Base-by-base conservation (phyloP, 129 eudicot genomes). In the Tagetes patula region DNA sequence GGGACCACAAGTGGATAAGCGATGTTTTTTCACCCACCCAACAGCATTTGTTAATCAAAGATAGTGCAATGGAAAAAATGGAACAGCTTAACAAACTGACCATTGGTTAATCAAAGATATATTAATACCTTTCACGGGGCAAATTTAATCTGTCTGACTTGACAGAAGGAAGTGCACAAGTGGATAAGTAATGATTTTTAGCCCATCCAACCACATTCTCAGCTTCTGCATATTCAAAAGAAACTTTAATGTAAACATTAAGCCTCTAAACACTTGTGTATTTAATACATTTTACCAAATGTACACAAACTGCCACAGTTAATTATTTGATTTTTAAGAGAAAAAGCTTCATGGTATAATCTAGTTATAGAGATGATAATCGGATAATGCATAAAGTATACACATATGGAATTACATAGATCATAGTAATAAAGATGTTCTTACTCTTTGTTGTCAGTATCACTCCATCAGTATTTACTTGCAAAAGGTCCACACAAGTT, bases 141-240 rank as follows among this genome's bases (percentile, higher is more conserved):
- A 95, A 10, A 71, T 79, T 80, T 78, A 95, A 75, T 68, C 88
- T 87, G 32, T 84, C 96, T 68, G 91, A 88, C 82, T 86, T 91
- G 6, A 87, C 67, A 3, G 80, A 83, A 65, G 99, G 99, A 82
- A 73, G 75, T 13, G 74, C 81, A 74, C 94, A 86, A 5, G 90
- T 81, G 67, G 91, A 86, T 63, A 95, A 79, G 84, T 88, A 91
- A 82, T 91, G 89, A 77, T 80, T 95, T 81, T 80, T 95, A 48
- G 99, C 97, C 99, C 99, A 95, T 60, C 99, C 99, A 83, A 95
- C 88, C 67, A 95, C 88, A 71, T 84, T 88, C 84, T 95, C 97
- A 61, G 99, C 96, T 83, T 91, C 99, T 95, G 83, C 63, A 59
- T 73, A 58, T 30, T 73, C 47, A n/a, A 58, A 67, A 49, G 32